Evolutionary conservation across 2,329 filamentous ascomycete species (phyloP).

Genomic region (Orbilia blumenaviensis): DNA sequence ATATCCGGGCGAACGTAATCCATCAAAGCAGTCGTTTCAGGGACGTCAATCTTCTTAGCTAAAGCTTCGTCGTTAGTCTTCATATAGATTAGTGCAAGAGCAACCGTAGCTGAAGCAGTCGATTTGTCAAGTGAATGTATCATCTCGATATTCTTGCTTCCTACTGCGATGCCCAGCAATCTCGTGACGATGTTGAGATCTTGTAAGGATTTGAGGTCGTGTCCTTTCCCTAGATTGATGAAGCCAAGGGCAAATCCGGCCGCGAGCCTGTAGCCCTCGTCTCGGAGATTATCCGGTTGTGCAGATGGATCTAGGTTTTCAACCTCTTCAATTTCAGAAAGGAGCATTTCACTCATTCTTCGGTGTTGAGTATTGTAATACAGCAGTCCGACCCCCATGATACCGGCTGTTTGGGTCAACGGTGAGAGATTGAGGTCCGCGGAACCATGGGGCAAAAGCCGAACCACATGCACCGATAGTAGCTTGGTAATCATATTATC

Average conservation of each 20-base stretch:
- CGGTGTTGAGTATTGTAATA: slow-evolving; percentile 97
- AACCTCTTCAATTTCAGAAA: slow-evolving; percentile 92
- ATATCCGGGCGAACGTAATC: slow-evolving; percentile 95
- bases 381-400: slow-evolving; percentile 94
- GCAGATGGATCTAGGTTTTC: slow-evolving; percentile 74
- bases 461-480: slow-evolving; percentile 92
- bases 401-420: slow-evolving; percentile 90
- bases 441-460: slow-evolving; percentile 89
- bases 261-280: slow-evolving; percentile 94
- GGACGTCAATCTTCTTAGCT: slow-evolving; percentile 90
- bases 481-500: slow-evolving; percentile 92
- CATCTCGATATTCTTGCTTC: slow-evolving; percentile 87
- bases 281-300: slow-evolving; percentile 79
- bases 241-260: slow-evolving; percentile 92
- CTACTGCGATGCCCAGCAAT: slow-evolving; percentile 82
- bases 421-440: slow-evolving; percentile 94
- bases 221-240: slow-evolving; percentile 92
- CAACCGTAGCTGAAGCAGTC: slow-evolving; percentile 90
- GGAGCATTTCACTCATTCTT: slow-evolving; percentile 98
- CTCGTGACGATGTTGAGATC: slow-evolving; percentile 94
- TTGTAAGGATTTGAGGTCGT: slow-evolving; percentile 84
- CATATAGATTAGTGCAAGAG: slow-evolving; percentile 92
- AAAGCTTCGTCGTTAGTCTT: slow-evolving; percentile 89
- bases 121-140: slow-evolving; percentile 94
- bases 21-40: slow-evolving; percentile 87